phyloP scores from a whole-genome alignment of 352 stramenopile species.

The Phytopythium boreale region DNA sequence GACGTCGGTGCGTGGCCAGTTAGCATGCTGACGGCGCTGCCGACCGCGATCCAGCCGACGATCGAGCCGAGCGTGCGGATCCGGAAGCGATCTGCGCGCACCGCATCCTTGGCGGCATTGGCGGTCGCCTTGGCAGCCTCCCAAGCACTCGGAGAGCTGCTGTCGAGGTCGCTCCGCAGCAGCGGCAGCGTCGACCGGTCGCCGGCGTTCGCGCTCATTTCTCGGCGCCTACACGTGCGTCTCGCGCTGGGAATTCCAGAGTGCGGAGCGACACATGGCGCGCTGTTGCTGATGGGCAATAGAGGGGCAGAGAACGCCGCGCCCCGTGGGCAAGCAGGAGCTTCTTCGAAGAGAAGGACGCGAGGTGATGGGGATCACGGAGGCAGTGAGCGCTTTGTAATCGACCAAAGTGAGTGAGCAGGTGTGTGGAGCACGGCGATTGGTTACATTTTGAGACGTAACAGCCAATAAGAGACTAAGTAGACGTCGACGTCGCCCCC shows the following conservation, averaged over 20 bases:
- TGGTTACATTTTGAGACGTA: background rate
- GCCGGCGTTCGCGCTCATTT: background rate
- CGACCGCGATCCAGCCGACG: constrained; percentile 49
- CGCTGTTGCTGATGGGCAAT: background rate
- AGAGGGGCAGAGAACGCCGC: background rate
- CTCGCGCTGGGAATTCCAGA: background rate
- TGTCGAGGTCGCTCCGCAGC: constrained; percentile 8
- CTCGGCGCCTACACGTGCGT: background rate
- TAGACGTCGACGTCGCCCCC: background rate
- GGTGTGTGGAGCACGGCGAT: background rate
- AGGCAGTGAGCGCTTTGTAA: background rate
- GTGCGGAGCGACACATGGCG: background rate
- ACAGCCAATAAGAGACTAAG: background rate
- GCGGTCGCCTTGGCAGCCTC: background rate
- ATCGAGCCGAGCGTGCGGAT: constrained; percentile 36
- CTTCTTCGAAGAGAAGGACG: constrained; percentile 4
- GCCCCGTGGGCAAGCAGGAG: background rate
- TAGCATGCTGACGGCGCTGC: constrained; percentile 41
- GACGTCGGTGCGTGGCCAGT: constrained; percentile 4
- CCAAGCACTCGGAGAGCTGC: background rate
- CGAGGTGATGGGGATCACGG: background rate
- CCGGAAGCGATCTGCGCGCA: constrained; percentile 36
- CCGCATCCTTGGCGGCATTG: constrained; percentile 7
- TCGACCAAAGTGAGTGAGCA: background rate
- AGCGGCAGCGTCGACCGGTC: constrained; percentile 19